Percentiles rank a stretch among this genome's conserved stretches.
These are phyloP conservation scores for Moesziomyces sp. DNA, from an alignment of 1,284 basidiomycete genomes.

Conservation along the genomic window DNA sequence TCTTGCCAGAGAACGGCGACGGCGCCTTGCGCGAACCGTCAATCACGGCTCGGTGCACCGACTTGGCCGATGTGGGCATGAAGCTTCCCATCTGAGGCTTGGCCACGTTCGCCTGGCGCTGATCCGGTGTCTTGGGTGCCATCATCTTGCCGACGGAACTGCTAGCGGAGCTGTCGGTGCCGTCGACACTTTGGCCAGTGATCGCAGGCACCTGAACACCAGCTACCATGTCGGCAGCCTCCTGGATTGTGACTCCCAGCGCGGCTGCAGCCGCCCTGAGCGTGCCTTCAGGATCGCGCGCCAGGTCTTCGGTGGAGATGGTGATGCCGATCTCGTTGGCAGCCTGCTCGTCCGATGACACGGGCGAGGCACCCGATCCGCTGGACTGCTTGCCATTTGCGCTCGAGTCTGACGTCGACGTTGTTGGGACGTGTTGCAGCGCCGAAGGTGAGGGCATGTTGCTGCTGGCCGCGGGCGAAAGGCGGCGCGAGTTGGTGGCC, in stretches of 20 bases:
- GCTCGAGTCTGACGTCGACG: constrained; percentile 18
- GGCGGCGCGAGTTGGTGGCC: constrained; percentile 58
- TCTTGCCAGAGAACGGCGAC: constrained; percentile 59
- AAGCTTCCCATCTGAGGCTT: constrained; percentile 64
- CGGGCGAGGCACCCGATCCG: constrained; percentile 24
- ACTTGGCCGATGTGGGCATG: constrained; percentile 60
- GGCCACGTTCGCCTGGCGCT: constrained; percentile 21
- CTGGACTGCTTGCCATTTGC: constrained; percentile 20
- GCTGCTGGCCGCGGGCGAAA: constrained; percentile 52
- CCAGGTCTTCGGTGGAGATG: constrained; percentile 53
- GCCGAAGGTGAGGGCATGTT: constrained; percentile 38
- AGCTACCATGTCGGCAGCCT: constrained; percentile 46
- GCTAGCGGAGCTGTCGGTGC: constrained; percentile 19
- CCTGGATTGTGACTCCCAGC: constrained; percentile 43
- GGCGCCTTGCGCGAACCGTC: constrained; percentile 63
- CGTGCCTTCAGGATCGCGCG: constrained; percentile 52
- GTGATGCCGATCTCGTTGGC: constrained; percentile 49
- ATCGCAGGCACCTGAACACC: constrained; percentile 37
- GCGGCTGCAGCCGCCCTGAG: constrained; percentile 46
- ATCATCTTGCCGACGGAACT: constrained; percentile 13
- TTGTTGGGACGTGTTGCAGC: constrained; percentile 13
- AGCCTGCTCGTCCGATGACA: constrained; percentile 30
- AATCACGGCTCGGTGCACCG: constrained; percentile 65
- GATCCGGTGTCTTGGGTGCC: constrained; percentile 40
- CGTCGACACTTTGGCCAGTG: constrained; percentile 3